These are phyloP conservation scores for Deinandra increscens DNA, from an alignment of 129 eudicot genomes.

Conservation along the genomic window DNA sequence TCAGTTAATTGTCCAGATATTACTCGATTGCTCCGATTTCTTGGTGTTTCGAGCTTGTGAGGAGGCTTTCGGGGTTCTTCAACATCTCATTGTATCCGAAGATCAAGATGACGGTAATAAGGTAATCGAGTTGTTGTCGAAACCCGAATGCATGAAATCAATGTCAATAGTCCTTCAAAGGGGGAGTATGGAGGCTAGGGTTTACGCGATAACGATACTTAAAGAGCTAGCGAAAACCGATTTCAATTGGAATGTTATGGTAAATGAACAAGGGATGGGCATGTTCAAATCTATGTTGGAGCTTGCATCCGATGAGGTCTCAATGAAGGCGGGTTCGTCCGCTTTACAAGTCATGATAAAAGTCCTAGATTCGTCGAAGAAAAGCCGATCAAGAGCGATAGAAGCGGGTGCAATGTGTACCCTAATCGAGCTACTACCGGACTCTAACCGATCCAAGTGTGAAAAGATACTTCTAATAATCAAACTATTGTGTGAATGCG, in stretches of 20 bases:
- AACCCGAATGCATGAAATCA: constrained; percentile 55
- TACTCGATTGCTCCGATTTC: constrained; percentile 64
- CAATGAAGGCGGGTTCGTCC: constrained; percentile 58
- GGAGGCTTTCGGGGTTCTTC: constrained; percentile 67
- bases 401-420: constrained; percentile 84
- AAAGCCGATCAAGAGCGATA: constrained; percentile 57
- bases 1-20: constrained; percentile 46
- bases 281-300: constrained; percentile 73
- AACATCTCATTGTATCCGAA: constrained; percentile 33
- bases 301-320: constrained; percentile 62
- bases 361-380: constrained; percentile 56
- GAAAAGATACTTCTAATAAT: constrained; percentile 55
- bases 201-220: constrained; percentile 53
- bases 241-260: constrained; percentile 42
- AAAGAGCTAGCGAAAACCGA: constrained; percentile 44
- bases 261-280: constrained; percentile 62
- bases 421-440: constrained; percentile 67
- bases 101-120: constrained; percentile 53
- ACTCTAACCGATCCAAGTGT: constrained; percentile 60
- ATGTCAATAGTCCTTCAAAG: constrained; percentile 66
- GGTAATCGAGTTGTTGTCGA: constrained; percentile 36
- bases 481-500: constrained; percentile 60
- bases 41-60: constrained; percentile 66
- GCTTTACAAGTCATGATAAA: constrained; percentile 53
- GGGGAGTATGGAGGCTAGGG: constrained; percentile 66